A percentile compares a stretch with the other conserved stretches of the same genome.
These are phyloP conservation scores for Carallia pectinifolia DNA, from an alignment of 345 rosid species.

Conservation along the genomic window DNA sequence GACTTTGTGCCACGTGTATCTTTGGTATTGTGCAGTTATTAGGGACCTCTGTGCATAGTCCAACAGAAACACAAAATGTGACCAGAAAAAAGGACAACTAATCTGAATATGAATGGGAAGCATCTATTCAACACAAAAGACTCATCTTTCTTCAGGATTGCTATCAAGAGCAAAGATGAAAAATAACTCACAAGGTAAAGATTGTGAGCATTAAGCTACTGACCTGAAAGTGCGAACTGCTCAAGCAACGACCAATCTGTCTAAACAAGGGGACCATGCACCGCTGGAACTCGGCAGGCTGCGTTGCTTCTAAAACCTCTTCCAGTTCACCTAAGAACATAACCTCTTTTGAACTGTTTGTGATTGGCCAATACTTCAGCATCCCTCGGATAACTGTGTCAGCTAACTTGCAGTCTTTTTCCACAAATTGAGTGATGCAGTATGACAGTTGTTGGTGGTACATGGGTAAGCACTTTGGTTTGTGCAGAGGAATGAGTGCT, in stretches of 20 bases:
- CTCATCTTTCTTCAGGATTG: too few relatives aligned
- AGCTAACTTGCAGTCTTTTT: conserved; percentile 84
- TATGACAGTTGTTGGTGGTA: conserved; percentile 83
- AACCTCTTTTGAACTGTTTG: conserved; percentile 87
- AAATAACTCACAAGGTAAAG: neutral
- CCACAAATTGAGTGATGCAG: conserved; percentile 84
- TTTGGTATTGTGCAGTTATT: too few relatives aligned
- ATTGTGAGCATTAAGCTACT: neutral
- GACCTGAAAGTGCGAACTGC: conserved; percentile 90
- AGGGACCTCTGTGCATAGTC: neutral
- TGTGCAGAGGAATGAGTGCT: conserved; percentile 79
- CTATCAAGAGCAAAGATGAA: neutral
- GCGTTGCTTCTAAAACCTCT: conserved; percentile 89
- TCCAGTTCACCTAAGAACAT: conserved; percentile 84
- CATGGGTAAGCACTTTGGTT: conserved; percentile 68
- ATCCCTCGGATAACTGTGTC: conserved; percentile 79
- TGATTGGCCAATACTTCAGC: conserved; percentile 82
- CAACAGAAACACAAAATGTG: too few relatives aligned
- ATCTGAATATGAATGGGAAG: too few relatives aligned
- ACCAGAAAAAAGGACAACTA: too few relatives aligned
- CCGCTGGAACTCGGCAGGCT: conserved; percentile 80
- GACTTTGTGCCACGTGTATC: too few relatives aligned
- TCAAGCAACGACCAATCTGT: conserved; percentile 70
- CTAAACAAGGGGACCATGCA: conserved; percentile 80
- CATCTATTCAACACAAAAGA: too few relatives aligned